A percentile compares a stretch with the other conserved stretches of the same genome.
Conservation (phyloP, 2,329 filamentous ascomycete genomes). For the Myriosclerotinia duriaeana region DNA sequence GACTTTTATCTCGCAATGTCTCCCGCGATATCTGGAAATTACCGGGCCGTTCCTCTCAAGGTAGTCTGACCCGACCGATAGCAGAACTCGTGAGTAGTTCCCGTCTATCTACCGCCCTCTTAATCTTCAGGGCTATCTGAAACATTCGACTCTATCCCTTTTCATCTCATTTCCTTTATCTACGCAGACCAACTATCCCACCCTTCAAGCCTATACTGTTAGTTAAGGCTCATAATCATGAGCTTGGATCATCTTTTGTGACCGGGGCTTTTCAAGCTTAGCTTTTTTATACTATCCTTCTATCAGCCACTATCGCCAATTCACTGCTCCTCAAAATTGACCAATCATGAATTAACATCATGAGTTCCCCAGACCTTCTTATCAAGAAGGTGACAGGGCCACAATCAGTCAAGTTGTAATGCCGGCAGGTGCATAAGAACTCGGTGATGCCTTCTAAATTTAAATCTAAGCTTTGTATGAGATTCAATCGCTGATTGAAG, state of each 20-base stretch:
- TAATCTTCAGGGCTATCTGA: neutral
- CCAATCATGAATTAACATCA: constrained; percentile 8
- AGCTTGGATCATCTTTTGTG: neutral
- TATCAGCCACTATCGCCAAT: constrained; percentile 15
- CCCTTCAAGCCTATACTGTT: neutral
- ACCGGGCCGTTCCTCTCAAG: neutral
- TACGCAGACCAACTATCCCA: constrained; percentile 1
- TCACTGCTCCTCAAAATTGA: constrained; percentile 2
- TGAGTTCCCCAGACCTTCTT: constrained; percentile 13
- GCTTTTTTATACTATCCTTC: neutral
- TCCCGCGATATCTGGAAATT: neutral
- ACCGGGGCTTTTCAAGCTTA: neutral
- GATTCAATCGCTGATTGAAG: neutral
- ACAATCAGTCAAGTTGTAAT: constrained; percentile 8
- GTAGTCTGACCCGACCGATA: neutral
- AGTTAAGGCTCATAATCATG: neutral
- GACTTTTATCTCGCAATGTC: neutral
- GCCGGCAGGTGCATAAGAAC: constrained; percentile 18
- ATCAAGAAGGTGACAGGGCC: constrained; percentile 22
- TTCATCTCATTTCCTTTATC: neutral
- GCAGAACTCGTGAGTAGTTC: neutral
- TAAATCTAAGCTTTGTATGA: neutral
- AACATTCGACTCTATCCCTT: constrained; percentile 1
- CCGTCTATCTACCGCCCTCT: neutral
- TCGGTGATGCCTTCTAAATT: constrained; percentile 10